These are phyloP conservation scores for Sedum album DNA, from an alignment of 164 flowering plant species.

Conservation along the genomic window DNA sequence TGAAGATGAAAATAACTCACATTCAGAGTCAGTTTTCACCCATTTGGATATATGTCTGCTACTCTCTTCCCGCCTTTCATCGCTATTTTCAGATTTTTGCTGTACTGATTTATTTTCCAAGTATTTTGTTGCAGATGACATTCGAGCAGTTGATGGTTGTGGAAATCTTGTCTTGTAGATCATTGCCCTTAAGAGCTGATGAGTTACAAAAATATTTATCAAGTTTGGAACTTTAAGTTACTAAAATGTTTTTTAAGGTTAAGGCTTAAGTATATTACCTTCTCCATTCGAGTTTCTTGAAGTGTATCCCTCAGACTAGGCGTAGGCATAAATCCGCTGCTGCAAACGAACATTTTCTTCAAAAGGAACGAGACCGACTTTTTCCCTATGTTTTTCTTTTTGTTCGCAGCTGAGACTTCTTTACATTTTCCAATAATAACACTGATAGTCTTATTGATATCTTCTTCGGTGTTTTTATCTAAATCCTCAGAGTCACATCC, in stretches of 20 bases:
- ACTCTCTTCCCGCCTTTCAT: constrained; percentile 24
- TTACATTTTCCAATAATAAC: constrained; percentile 55
- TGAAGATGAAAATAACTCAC: constrained; percentile 30
- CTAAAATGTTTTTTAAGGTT: not conserved
- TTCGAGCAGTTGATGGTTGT: constrained; percentile 31
- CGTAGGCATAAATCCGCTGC: constrained; percentile 38
- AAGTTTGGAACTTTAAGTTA: not conserved
- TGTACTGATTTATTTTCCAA: constrained; percentile 27
- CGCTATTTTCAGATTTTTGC: constrained; percentile 19
- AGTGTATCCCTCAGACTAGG: constrained; percentile 55
- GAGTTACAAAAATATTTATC: not conserved
- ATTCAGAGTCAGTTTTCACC: constrained; percentile 91
- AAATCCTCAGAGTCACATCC: constrained; percentile 22
- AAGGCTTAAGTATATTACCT: constrained; percentile 32
- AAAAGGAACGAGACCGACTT: constrained; percentile 64
- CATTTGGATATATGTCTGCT: constrained; percentile 44
- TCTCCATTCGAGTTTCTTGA: constrained; percentile 72
- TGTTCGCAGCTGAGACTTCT: constrained; percentile 39
- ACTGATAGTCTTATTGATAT: constrained; percentile 41
- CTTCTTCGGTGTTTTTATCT: constrained; percentile 32
- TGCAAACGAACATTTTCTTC: constrained; percentile 60
- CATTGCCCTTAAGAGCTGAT: constrained; percentile 57
- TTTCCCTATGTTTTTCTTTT: constrained; percentile 40
- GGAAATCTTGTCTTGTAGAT: constrained; percentile 62
- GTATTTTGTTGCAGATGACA: constrained; percentile 37